phyloP scores from a whole-genome alignment of 148 eudicot species.

The Silene conica region DNA sequence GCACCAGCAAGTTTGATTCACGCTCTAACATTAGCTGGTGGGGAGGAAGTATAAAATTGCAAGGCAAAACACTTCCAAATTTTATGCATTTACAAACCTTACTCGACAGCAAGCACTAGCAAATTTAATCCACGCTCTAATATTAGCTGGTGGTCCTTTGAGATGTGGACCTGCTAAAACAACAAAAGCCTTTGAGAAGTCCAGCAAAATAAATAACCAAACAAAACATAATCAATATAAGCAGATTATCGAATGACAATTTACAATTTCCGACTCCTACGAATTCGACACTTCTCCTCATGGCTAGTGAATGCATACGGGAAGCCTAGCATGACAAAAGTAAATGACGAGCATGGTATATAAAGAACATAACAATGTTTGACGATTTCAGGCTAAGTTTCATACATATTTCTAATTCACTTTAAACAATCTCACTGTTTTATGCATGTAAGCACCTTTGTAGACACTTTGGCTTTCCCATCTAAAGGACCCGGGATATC shows the following conservation, averaged over 20 bases:
- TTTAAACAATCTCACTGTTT: background rate
- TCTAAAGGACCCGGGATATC: background rate
- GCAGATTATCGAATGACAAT: background rate
- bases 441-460: background rate
- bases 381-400: background rate
- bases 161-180: constrained; percentile 36
- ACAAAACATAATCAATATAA: background rate
- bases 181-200: constrained; percentile 23
- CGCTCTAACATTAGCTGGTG: too few relatives aligned
- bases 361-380: too few relatives aligned
- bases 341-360: background rate
- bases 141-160: constrained; percentile 62
- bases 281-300: background rate
- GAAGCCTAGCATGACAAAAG: background rate
- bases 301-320: background rate
- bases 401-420: background rate
- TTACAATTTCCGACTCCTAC: background rate
- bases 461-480: background rate
- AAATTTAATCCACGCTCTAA: constrained; percentile 73
- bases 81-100: constrained; percentile 45
- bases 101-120: constrained; percentile 47
- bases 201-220: background rate
- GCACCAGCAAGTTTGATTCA: too few relatives aligned
- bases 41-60: background rate
- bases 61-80: background rate